phyloP scores from a whole-genome alignment of 495 filamentous ascomycete genomes.

The Astrothelium macrocarpum region DNA sequence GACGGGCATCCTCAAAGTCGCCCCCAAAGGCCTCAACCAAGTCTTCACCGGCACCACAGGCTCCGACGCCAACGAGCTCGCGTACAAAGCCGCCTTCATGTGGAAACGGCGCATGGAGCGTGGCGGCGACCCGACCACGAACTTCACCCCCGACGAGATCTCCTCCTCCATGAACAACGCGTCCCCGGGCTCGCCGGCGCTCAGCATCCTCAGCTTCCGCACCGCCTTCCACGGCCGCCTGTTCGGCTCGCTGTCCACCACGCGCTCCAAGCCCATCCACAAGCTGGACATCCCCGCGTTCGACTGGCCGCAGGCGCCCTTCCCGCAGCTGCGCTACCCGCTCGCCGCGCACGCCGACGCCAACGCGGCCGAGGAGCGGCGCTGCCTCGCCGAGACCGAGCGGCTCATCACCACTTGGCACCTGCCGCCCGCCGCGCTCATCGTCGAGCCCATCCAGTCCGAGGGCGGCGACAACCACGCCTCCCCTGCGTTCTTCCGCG shows the following conservation, averaged over 20 bases:
- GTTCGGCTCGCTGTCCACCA: conserved; percentile 86
- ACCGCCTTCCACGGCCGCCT: conserved; percentile 91
- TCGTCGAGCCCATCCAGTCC: conserved; percentile 95
- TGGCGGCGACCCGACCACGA: conserved; percentile 60
- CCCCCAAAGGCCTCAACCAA: conserved; percentile 84
- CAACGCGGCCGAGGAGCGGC: conserved; percentile 73
- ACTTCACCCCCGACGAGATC: conserved; percentile 79
- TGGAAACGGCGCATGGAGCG: conserved; percentile 84
- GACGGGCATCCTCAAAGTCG: conserved; percentile 79
- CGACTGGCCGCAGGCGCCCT: conserved; percentile 94
- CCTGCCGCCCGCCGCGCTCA: conserved; percentile 77
- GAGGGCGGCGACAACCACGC: conserved; percentile 99
- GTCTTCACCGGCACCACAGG: conserved; percentile 96
- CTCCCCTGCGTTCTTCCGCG: conserved; percentile 82
- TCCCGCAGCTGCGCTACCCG: conserved; percentile 84
- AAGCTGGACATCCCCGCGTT: conserved; percentile 98
- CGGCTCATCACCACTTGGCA: conserved; percentile 72
- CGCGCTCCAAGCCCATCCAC: conserved; percentile 93
- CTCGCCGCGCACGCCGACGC: conserved; percentile 73
- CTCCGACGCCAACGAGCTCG: conserved; percentile 97
- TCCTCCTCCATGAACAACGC: conserved; percentile 75
- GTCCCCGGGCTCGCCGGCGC: conserved; percentile 66
- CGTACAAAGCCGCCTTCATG: conserved; percentile 99
- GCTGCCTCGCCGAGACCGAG: conserved; percentile 84
- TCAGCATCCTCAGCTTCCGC: conserved; percentile 91